A percentile compares a stretch with the other conserved stretches of the same genome.
These are phyloP conservation scores for Globisporangium middletonii DNA, from an alignment of 352 stramenopile species.

Conservation along the genomic window DNA sequence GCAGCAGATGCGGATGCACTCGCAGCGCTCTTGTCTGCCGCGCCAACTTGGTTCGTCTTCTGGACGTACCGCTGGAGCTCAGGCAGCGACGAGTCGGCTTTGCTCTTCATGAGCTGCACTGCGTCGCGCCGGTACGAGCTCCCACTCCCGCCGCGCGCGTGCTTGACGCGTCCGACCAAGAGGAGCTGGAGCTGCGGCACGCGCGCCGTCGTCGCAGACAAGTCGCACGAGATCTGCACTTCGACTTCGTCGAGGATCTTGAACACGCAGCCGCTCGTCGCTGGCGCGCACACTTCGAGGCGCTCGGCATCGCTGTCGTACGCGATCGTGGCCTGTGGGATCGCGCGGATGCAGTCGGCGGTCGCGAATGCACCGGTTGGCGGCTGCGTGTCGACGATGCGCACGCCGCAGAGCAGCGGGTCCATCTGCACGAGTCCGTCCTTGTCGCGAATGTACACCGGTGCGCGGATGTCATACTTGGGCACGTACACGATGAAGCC, in stretches of 20 bases:
- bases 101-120: slow-evolving; percentile 25
- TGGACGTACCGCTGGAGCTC: slow-evolving; percentile 70
- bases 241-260: slow-evolving; percentile 69
- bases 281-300: slow-evolving; percentile 26
- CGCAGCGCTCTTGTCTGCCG: neutral
- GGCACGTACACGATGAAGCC: slow-evolving; percentile 92
- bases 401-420: slow-evolving; percentile 60
- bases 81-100: slow-evolving; percentile 31
- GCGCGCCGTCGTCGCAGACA: slow-evolving; percentile 57
- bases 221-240: slow-evolving; percentile 76
- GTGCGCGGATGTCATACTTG: slow-evolving; percentile 87
- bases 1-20: neutral
- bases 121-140: slow-evolving; percentile 13
- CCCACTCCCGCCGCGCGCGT: slow-evolving; percentile 13
- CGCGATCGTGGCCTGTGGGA: slow-evolving; percentile 43
- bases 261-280: slow-evolving; percentile 31
- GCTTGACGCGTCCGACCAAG: slow-evolving; percentile 51
- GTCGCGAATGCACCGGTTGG: slow-evolving; percentile 57
- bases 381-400: slow-evolving; percentile 50
- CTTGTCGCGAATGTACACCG: slow-evolving; percentile 89
- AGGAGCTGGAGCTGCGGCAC: slow-evolving; percentile 71
- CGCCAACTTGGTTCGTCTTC: slow-evolving; percentile 24
- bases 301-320: slow-evolving; percentile 22
- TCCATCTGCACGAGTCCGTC: slow-evolving; percentile 84
- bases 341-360: slow-evolving; percentile 50